Base-by-base conservation (phyloP, 495 filamentous ascomycete species). In the Durotheca rogersii region DNA sequence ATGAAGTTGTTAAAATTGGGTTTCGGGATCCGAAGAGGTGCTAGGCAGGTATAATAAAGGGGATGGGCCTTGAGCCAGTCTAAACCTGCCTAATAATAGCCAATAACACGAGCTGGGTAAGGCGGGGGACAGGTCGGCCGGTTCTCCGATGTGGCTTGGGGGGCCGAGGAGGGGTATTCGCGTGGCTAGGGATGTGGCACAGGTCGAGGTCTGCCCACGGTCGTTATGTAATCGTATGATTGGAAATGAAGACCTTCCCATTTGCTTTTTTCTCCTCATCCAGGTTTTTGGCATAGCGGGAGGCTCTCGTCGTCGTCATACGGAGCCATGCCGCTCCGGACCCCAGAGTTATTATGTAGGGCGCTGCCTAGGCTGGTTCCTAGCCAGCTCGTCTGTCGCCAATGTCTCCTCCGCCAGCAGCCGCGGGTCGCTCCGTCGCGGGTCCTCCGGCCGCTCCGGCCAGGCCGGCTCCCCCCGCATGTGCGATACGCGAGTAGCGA, bases 351-450 rank as follows among this genome's bases (percentile, higher is more conserved):
- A n/a, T n/a, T n/a, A 38, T 73, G 79, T 33, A 67, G 71, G 51
- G 76, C 72, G 29, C 75, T 74, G 40, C 71, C 78, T 7, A 76
- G 76, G 44, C 60, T 87, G 10, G 69, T 81, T 2, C 66, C 72
- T 17, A 71, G 78, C 33, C 73, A 82, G 38, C 81, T 85, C 51
- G 71, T 79, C 50, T 85, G 84, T 67, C 76, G 78, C 41, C 81
- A 85, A 73, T 88, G 82, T 60, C 68, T 85, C 36, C 64, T 85
- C 36, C 64, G 41, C 45, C 74, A 64, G 37, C 72, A 58, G 32
- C 68, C 56, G 43, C 51, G 62, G 17, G 23, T 31, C n/a, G 27
- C 57, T 39, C 67, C 66, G 55, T 60, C 66, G 49, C 53, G 54
- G 4, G 54, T 70, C 41, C 42, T 65, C 37, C 58, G 47, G 48